Percentiles rank a stretch among this genome's conserved stretches.
Evolutionary conservation across 2,329 filamentous ascomycete species (phyloP).

Genomic region (Trichoderma sp.): DNA sequence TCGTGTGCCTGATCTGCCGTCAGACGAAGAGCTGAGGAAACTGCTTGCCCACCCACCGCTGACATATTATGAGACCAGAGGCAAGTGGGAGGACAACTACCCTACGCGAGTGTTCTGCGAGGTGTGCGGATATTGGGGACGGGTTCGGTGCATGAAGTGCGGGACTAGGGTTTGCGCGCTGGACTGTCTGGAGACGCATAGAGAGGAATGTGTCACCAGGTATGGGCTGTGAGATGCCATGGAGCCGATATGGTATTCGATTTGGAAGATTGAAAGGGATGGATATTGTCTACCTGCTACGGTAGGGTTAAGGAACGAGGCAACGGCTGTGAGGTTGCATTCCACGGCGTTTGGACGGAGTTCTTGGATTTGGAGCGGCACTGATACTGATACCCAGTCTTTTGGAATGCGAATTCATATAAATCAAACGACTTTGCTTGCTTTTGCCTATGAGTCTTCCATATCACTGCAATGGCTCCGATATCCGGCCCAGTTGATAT

Average conservation of each 20-base stretch:
- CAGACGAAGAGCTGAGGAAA: slow-evolving; percentile 62
- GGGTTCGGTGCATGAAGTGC: slow-evolving; percentile 75
- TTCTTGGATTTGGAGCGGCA: slow-evolving; percentile 20
- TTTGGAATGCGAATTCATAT: not conserved
- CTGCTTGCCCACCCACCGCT: slow-evolving; percentile 66
- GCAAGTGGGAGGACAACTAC: slow-evolving; percentile 49
- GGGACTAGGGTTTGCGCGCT: slow-evolving; percentile 76
- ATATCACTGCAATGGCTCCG: not conserved
- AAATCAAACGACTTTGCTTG: not conserved
- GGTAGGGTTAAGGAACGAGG: not conserved
- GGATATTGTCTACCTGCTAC: not conserved
- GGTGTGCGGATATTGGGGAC: slow-evolving; percentile 80
- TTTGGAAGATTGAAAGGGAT: not conserved
- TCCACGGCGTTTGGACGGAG: slow-evolving; percentile 25
- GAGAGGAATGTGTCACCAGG: slow-evolving; percentile 69
- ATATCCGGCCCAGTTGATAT: slow-evolving; percentile 8
- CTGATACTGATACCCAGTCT: slow-evolving; percentile 28
- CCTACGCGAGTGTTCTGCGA: slow-evolving; percentile 71
- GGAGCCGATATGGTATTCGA: not conserved
- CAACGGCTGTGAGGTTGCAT: not conserved
- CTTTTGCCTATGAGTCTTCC: not conserved
- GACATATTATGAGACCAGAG: slow-evolving; percentile 65
- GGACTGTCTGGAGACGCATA: slow-evolving; percentile 71
- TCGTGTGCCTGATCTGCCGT: slow-evolving; percentile 58
- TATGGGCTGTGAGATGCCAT: slow-evolving; percentile 51